These are phyloP conservation scores for Lophiostoma macrostomum DNA, from an alignment of 495 filamentous ascomycete species.

Conservation along the genomic window DNA sequence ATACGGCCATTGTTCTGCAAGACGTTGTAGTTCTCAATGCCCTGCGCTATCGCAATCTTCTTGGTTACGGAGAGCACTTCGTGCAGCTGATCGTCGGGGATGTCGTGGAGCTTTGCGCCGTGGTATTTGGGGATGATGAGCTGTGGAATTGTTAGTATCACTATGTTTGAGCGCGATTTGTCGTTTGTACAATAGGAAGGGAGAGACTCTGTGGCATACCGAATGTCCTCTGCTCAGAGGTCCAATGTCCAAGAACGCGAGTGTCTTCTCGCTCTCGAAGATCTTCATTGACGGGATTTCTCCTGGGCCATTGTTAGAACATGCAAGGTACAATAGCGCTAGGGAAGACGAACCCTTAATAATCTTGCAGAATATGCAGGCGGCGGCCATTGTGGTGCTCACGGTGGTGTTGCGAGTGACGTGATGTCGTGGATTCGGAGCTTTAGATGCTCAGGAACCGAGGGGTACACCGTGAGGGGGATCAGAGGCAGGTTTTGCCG, in stretches of 20 bases:
- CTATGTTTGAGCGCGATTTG: too few species aligned
- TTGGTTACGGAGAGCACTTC: constrained; percentile 89
- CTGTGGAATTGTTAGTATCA: too few species aligned
- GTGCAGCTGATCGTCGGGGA: constrained; percentile 81
- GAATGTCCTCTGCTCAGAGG: constrained; percentile 77
- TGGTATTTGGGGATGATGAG: constrained; percentile 97
- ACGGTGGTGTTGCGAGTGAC: constrained; percentile 3
- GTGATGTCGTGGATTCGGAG: constrained; percentile 3
- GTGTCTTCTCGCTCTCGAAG: constrained; percentile 85
- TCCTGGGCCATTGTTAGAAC: constrained; percentile 49
- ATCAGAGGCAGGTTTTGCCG: not conserved
- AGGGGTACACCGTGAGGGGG: not conserved
- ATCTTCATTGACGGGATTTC: constrained; percentile 96
- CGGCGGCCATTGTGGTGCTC: constrained; percentile 46
- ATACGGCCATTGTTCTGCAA: constrained; percentile 92
- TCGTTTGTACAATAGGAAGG: not conserved
- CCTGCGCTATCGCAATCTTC: constrained; percentile 74
- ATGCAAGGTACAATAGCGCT: not conserved
- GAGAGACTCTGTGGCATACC: constrained; percentile 20
- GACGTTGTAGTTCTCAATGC: constrained; percentile 82
- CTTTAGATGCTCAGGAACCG: not conserved
- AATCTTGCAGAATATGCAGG: constrained; percentile 98
- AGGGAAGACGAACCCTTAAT: constrained; percentile 67
- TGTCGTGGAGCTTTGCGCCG: constrained; percentile 86
- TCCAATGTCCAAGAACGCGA: constrained; percentile 95